Evolutionary conservation across 176 grass and related monocot species (phyloP).

Genomic region (Otatea glauca): DNA sequence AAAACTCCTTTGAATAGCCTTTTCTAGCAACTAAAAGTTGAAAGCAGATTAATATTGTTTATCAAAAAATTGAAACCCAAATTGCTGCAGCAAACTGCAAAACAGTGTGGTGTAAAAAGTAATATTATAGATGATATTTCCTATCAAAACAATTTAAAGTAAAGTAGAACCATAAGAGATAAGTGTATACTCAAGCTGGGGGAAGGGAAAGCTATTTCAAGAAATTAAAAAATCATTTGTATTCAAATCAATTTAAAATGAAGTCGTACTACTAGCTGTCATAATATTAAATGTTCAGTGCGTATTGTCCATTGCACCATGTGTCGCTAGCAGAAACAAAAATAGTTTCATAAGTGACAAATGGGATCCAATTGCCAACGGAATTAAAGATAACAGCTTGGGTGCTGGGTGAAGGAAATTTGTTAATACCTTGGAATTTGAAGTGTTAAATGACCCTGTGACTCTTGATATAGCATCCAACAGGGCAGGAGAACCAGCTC

Average conservation of each 20-base stretch:
- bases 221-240: background rate
- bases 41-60: conserved; percentile 39
- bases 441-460: conserved; percentile 73
- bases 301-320: background rate
- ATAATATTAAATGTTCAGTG: background rate
- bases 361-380: background rate
- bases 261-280: background rate
- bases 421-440: conserved; percentile 64
- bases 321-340: background rate
- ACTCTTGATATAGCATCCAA: conserved; percentile 96
- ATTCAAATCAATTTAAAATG: conserved; percentile 14
- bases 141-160: background rate
- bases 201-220: background rate
- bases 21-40: conserved; percentile 71
- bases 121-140: background rate
- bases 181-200: background rate
- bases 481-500: conserved; percentile 93
- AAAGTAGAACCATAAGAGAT: conserved; percentile 6
- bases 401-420: conserved; percentile 1
- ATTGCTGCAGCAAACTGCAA: conserved; percentile 12
- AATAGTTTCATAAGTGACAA: background rate
- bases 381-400: conserved; percentile 21
- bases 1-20: conserved; percentile 89
- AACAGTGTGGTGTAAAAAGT: background rate
- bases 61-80: conserved; percentile 32